phyloP scores from a whole-genome alignment of 352 stramenopile species.

The Globisporangium uncinulatum region DNA sequence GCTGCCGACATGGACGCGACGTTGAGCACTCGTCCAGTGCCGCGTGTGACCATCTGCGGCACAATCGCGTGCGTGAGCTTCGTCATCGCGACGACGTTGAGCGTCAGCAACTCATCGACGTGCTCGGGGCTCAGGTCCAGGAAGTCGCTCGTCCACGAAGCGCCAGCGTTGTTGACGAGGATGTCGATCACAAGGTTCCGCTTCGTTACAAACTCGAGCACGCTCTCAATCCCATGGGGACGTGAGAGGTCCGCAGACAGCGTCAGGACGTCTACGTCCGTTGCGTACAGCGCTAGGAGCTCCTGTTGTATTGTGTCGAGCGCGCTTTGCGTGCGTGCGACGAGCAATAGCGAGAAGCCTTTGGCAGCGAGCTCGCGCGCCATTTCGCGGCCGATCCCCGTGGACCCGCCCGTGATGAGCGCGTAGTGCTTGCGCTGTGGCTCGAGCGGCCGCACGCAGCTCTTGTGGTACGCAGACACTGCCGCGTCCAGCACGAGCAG shows the following conservation, averaged over 20 bases:
- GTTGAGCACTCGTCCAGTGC: constrained; percentile 73
- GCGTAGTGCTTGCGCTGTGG: constrained; percentile 50
- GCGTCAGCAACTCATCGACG: constrained; percentile 54
- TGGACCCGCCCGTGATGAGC: constrained; percentile 68
- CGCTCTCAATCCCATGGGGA: constrained; percentile 35
- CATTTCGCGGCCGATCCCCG: constrained; percentile 74
- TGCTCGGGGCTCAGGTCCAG: constrained; percentile 25
- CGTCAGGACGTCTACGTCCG: constrained; percentile 46
- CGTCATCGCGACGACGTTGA: constrained; percentile 63
- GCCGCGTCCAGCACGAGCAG: constrained; percentile 50
- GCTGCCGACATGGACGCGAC: constrained; percentile 58
- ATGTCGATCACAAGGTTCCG: constrained; percentile 72
- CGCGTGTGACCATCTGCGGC: constrained; percentile 65
- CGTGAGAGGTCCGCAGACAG: constrained; percentile 43
- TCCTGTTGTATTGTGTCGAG: constrained; percentile 63
- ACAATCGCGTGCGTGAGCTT: constrained; percentile 58
- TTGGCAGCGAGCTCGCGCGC: constrained; percentile 73
- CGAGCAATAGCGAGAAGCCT: constrained; percentile 73
- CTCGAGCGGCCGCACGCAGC: constrained; percentile 37
- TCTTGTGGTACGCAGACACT: constrained; percentile 59
- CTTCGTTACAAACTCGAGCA: constrained; percentile 43
- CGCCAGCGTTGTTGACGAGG: constrained; percentile 79
- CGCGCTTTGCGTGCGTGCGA: constrained; percentile 43
- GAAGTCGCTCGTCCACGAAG: constrained; percentile 40
- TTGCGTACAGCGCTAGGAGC: constrained; percentile 58